Evolutionary conservation across 2,329 filamentous ascomycete species (phyloP).

Genomic region (Ophiocordyceps unilateralis): DNA sequence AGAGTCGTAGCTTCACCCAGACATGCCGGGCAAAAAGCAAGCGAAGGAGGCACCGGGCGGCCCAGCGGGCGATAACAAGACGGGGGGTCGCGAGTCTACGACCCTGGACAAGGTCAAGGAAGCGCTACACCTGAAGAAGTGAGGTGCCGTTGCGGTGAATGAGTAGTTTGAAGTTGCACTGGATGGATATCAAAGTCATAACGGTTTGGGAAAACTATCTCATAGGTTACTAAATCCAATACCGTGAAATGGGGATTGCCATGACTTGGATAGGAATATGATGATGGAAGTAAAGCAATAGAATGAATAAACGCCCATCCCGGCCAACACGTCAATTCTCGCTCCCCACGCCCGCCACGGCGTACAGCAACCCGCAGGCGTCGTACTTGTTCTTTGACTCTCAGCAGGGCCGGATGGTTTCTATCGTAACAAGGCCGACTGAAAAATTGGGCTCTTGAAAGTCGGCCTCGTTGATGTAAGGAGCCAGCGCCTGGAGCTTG

Average conservation of each 20-base stretch:
- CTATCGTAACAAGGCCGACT: conserved; percentile 27
- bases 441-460: conserved; percentile 26
- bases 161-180: background rate
- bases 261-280: too few relatives aligned
- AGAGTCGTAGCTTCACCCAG: background rate
- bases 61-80: background rate
- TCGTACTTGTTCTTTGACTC: conserved; percentile 33
- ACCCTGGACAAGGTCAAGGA: conserved; percentile 12
- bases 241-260: too few relatives aligned
- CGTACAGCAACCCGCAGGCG: conserved; percentile 27
- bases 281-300: too few relatives aligned
- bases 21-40: background rate
- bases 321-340: conserved; percentile 26
- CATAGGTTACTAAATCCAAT: too few relatives aligned
- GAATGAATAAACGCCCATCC: conserved; percentile 7
- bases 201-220: too few relatives aligned
- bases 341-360: conserved; percentile 30
- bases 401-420: conserved; percentile 22
- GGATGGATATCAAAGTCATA: too few relatives aligned
- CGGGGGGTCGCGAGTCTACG: conserved; percentile 3
- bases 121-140: conserved; percentile 9
- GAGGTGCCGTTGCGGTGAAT: background rate
- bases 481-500: conserved; percentile 21
- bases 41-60: background rate
- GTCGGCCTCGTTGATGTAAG: conserved; percentile 35